Evolutionary conservation across 1,139 yeast genomes (phyloP).

Genomic region (Kluyveromyces marxianus): DNA sequence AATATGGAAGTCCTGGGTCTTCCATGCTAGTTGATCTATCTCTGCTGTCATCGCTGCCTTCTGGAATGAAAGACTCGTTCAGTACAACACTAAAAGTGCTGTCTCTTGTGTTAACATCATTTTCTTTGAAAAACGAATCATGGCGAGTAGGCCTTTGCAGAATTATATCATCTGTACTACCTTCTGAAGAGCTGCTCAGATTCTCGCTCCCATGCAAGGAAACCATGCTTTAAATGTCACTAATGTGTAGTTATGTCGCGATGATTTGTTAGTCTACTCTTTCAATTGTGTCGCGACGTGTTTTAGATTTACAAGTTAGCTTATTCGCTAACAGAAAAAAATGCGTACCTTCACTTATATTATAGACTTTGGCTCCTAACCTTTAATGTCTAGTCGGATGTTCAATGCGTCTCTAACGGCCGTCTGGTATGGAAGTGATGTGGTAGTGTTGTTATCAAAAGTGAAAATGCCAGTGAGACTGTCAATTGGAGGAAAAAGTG

Average conservation of each 20-base stretch:
- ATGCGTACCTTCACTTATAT: no score
- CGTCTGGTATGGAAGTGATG: no score
- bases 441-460: no score
- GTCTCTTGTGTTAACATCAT: not conserved
- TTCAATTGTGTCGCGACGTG: no score
- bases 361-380: no score
- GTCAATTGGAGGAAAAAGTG: not conserved
- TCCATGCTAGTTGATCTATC: conserved; percentile 1
- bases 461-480: no score
- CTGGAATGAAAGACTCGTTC: conserved; percentile 1
- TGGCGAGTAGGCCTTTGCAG: conserved; percentile 1
- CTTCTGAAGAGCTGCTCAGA: conserved; percentile 2
- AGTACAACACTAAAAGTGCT: conserved; percentile 2
- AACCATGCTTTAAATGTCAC: not conserved
- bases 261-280: not conserved
- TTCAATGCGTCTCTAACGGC: no score
- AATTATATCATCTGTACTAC: conserved; percentile 1
- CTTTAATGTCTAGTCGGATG: no score
- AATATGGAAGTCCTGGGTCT: not conserved
- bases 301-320: no score
- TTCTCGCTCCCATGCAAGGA: not conserved
- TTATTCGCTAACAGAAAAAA: no score
- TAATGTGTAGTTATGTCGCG: not conserved
- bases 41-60: conserved; percentile 1
- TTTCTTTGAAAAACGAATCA: conserved; percentile 5